A percentile compares a stretch with the other conserved stretches of the same genome.
phyloP scores from a whole-genome alignment of 805 yeast genomes.

The Jamesozyma piceae region DNA sequence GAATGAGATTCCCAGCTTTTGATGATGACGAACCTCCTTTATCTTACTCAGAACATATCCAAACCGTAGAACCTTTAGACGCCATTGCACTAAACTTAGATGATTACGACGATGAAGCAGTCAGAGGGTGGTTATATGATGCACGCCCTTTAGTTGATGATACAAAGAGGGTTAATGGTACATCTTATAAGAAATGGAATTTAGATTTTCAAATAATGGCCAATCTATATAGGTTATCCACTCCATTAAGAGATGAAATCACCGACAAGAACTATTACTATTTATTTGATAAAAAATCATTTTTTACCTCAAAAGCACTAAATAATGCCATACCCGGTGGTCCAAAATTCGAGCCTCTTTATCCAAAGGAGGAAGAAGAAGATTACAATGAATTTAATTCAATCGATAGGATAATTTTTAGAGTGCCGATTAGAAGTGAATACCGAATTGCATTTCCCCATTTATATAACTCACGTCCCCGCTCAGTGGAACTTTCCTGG shows the following conservation, averaged over 20 bases:
- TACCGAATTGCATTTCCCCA: conserved; percentile 81
- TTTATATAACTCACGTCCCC: conserved; percentile 68
- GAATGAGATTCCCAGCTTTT: conserved; percentile 91
- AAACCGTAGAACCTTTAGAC: conserved; percentile 63
- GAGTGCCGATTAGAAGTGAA: conserved; percentile 71
- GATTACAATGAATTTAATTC: conserved; percentile 88
- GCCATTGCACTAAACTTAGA: conserved; percentile 61
- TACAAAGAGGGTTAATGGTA: conserved; percentile 52
- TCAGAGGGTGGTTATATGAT: conserved; percentile 75
- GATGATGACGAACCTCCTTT: conserved; percentile 96
- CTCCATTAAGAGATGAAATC: conserved; percentile 58
- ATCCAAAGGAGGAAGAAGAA: conserved; percentile 56
- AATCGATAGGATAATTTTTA: conserved; percentile 74
- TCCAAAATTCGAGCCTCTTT: conserved; percentile 86
- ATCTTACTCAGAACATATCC: conserved; percentile 70
- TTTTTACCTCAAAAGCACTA: conserved; percentile 84
- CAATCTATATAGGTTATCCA: conserved; percentile 53
- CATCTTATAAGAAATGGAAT: conserved; percentile 66
- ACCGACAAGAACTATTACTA: conserved; percentile 53
- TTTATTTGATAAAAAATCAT: conserved; percentile 68
- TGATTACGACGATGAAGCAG: conserved; percentile 48
- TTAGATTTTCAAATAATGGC: conserved; percentile 55
- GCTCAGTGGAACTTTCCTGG: conserved; percentile 51
- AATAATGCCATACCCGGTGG: conserved; percentile 89
- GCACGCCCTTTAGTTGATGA: conserved; percentile 61